Base-by-base conservation (phyloP, 345 rosid genomes). In the Pistacia vera region DNA sequence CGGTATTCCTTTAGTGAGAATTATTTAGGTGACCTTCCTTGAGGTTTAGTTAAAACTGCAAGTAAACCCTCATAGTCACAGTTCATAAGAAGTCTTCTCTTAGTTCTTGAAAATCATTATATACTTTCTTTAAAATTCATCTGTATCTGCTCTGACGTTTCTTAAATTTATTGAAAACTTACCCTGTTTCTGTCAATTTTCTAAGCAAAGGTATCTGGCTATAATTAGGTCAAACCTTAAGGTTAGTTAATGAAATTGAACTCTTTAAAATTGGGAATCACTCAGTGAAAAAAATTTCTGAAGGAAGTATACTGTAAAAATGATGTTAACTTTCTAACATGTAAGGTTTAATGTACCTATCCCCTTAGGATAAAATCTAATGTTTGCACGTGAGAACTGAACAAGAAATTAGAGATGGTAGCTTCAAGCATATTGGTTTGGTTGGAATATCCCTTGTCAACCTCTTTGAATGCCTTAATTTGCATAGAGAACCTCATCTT, bases 381-480 rank as follows among this genome's bases (percentile, higher is more conserved):
- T 60, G 30, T 11, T 73, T 51, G 33, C 44, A 73, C 11, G 66
- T 55, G 10, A 73, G 12, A 33, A 48, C 20, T 49, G 18, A 59
- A 49, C 10, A 28, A 48, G 33, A 62, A 62, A 61, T n/a, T 30
- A 18, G 28, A 48, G 30, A 61, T 60, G 57, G 46, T 11, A 46
- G 13, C 20, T 72, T 60, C 22, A 1, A 48, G 36, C 18, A 51
- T 11, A 5, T 51, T 1, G 11, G 8, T 13, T 66, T 66, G 12
- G 13, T 71, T 71, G 16, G 44, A 30, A 22, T 58, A 41, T 22
- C 12, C 25, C 61, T 20, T 38, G 33, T 57, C 30, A 38, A 38
- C 22, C 74, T 56, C 63, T 70, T 52, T 56, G 52, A 70, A 20
- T 71, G 74, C 65, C 54, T 63, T 3, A 44, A 48, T 28, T 61